Conservation (phyloP, 768 basidiomycete genomes). For the Lactifluus volemus region DNA sequence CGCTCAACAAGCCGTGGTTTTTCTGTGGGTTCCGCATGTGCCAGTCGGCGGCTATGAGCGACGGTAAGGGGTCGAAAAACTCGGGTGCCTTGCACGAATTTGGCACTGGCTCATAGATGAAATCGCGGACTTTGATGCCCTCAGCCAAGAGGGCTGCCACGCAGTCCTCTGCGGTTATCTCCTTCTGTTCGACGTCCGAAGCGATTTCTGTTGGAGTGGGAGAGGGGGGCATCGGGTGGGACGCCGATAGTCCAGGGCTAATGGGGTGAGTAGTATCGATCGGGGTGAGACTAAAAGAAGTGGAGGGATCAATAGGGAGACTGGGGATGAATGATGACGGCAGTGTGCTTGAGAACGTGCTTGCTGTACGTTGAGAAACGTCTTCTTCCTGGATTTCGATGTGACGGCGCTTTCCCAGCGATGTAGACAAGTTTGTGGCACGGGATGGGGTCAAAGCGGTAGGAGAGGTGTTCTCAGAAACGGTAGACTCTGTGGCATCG, state of each 20-base stretch:
- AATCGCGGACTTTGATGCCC: constrained; percentile 25
- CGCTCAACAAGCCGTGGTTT: no score
- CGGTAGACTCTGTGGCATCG: neutral
- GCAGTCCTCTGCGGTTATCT: constrained; percentile 1
- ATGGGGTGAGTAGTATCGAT: neutral
- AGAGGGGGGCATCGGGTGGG: constrained; percentile 5
- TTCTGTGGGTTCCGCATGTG: no score
- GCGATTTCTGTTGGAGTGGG: constrained; percentile 26
- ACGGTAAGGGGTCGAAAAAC: no score
- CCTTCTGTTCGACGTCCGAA: constrained; percentile 18
- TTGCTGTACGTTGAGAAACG: neutral
- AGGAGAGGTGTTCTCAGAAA: neutral
- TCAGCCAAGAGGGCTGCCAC: constrained; percentile 7
- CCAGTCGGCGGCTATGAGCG: no score
- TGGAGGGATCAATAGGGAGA: neutral
- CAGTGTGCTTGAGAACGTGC: neutral
- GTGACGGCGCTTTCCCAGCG: constrained; percentile 4
- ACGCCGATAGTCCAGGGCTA: neutral
- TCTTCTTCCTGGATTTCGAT: neutral
- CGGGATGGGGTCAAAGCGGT: neutral
- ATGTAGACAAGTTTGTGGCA: neutral
- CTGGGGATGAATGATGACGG: neutral
- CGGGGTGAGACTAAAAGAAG: neutral
- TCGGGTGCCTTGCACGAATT: no score
- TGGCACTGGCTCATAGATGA: no score